Percentiles rank a stretch among this genome's conserved stretches.
These are phyloP conservation scores for Fulvia fulva DNA, from an alignment of 2,329 filamentous ascomycete species.

Conservation along the genomic window DNA sequence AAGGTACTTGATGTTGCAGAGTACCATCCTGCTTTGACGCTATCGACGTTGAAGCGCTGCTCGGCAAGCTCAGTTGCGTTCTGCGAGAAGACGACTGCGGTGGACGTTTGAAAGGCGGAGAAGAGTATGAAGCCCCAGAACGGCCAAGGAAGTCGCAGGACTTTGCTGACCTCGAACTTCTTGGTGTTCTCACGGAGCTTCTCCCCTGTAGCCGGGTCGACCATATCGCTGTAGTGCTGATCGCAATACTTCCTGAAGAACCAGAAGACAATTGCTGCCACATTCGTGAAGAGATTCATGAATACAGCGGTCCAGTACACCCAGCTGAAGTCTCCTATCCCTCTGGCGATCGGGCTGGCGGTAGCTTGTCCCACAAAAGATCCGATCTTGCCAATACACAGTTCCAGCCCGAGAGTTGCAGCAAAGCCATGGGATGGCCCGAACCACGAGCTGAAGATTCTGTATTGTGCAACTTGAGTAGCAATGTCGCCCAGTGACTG, in stretches of 20 bases:
- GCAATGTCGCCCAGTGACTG: constrained; percentile 59
- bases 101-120: constrained; percentile 57
- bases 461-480: constrained; percentile 62
- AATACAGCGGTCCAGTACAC: constrained; percentile 60
- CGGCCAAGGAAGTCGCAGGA: constrained; percentile 56
- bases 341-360: constrained; percentile 57
- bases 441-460: constrained; percentile 62
- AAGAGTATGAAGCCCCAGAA: constrained; percentile 57
- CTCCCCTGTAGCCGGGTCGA: constrained; percentile 57
- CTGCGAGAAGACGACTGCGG: constrained; percentile 51
- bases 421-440: constrained; percentile 59
- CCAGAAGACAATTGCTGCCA: constrained; percentile 52
- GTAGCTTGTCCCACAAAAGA: constrained; percentile 58
- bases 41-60: constrained; percentile 54
- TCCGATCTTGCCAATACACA: constrained; percentile 59
- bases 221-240: constrained; percentile 42
- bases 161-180: constrained; percentile 53
- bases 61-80: constrained; percentile 61
- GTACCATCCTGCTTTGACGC: constrained; percentile 59
- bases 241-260: constrained; percentile 53
- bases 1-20: constrained; percentile 53
- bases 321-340: constrained; percentile 58
- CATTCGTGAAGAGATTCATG: constrained; percentile 62
- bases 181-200: constrained; percentile 57
- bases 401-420: constrained; percentile 57